Evolutionary conservation across 495 filamentous ascomycete species (phyloP), one percentile per base, ranked within the genome.

Genomic region (Aspergillus affinis): DNA sequence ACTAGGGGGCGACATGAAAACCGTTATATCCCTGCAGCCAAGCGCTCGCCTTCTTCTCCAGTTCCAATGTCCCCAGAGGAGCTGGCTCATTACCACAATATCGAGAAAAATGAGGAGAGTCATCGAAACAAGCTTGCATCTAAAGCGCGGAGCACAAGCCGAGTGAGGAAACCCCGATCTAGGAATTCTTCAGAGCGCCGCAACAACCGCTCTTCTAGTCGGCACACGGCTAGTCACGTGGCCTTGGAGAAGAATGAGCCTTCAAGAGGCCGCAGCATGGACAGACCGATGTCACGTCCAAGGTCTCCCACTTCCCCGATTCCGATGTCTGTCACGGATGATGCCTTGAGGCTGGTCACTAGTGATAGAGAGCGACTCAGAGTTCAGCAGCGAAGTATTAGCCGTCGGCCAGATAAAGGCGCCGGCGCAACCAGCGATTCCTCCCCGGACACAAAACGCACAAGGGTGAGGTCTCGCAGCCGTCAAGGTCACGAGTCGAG

Each of bases 21-120:
- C 55, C 84, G 87, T 48, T 89, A 88, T 61, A 90, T 91, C 61
- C 89, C 86, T 45, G 88, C 92, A 29, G 88, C 90, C 7, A 95
- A 96, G 68, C 82, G 90, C 6, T 96, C 92, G 6, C 92, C 92
- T 5, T 93, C 90, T 48, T 96, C 92, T 10, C 92, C 92, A 0
- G 84, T 95, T 13, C 90, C 91, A 18, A 96, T 97, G 92, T 93
- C 91, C 1, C 90, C 91, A 0, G 90, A 96, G 63, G 90, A 94
- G 59, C 64, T 90, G 63, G 83, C 85, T 65, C 83, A 79, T 41
- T 78, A 82, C 52, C 81, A 77, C 75, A 78, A 67, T 30, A 61
- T 74, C 17, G 81, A 80, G 8, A 79, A 71, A 48, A 71, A 74
- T 9, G 71, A 78, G 17, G 75, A 78, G 41, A 65, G 76, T 45